Percentiles rank a stretch among this genome's conserved stretches.
phyloP scores from a whole-genome alignment of 208 protist species.

The Trypanosoma scelopori region DNA sequence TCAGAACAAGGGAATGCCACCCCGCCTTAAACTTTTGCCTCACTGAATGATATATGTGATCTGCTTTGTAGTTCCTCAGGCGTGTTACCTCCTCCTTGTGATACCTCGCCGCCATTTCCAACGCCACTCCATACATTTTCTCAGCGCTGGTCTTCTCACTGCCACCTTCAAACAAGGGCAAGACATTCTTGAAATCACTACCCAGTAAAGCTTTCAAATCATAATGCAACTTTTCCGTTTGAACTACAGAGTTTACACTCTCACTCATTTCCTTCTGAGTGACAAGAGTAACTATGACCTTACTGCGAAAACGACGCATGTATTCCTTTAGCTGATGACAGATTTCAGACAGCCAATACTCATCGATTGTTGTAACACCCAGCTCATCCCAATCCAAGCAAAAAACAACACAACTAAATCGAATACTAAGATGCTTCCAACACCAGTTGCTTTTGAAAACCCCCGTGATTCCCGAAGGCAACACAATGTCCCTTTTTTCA shows the following conservation, averaged over 20 bases:
- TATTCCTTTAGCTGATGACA: constrained; percentile 25
- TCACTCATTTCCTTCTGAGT: constrained; percentile 10
- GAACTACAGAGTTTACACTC: constrained; percentile 5
- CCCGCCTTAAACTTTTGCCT: constrained; percentile 54
- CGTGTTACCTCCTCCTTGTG: constrained; percentile 33
- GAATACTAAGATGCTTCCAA: constrained; percentile 28
- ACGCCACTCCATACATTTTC: constrained; percentile 18
- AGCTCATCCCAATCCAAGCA: constrained; percentile 26
- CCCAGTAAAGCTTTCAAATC: constrained; percentile 20
- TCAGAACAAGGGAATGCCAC: constrained; percentile 62
- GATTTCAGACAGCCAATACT: constrained; percentile 13
- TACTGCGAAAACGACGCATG: constrained; percentile 8
- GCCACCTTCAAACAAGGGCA: constrained; percentile 19
- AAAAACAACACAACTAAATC: constrained; percentile 37
- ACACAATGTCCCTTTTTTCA: background rate
- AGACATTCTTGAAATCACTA: constrained; percentile 20
- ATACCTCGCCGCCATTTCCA: constrained; percentile 22
- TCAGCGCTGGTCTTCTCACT: constrained; percentile 18
- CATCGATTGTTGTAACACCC: constrained; percentile 17
- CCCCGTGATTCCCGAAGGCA: background rate
- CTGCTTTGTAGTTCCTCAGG: constrained; percentile 20
- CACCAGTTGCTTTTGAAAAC: constrained; percentile 49
- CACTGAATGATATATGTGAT: constrained; percentile 6
- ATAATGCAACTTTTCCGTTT: constrained; percentile 22
- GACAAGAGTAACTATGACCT: constrained; percentile 23